Percentiles rank a stretch among this genome's conserved stretches.
Conservation (phyloP, 495 filamentous ascomycete genomes). For the Aspergillus nanangensis region DNA sequence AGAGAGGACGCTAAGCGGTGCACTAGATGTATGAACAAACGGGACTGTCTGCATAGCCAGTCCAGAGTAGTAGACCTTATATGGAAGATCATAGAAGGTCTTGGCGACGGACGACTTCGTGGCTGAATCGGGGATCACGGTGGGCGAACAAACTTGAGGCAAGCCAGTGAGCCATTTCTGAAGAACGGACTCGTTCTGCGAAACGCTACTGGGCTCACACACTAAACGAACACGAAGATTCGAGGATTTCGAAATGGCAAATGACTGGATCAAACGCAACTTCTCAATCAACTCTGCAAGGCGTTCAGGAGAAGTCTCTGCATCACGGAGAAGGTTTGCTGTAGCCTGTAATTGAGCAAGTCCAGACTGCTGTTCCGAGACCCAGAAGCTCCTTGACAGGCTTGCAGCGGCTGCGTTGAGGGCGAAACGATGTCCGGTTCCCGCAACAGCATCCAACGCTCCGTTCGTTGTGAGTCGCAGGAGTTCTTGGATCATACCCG, state of each 20-base stretch:
- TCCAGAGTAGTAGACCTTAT: slow-evolving; percentile 92
- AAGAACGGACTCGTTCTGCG: slow-evolving; percentile 68
- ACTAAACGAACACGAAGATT: slow-evolving; percentile 78
- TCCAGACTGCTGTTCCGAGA: slow-evolving; percentile 78
- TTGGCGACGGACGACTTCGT: slow-evolving; percentile 46
- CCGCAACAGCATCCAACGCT: slow-evolving; percentile 85
- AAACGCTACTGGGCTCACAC: slow-evolving; percentile 67
- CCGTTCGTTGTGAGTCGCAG: slow-evolving; percentile 81
- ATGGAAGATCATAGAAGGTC: slow-evolving; percentile 89
- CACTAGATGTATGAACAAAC: slow-evolving; percentile 69
- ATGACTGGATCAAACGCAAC: slow-evolving; percentile 78
- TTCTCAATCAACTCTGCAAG: slow-evolving; percentile 76
- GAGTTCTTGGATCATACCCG: slow-evolving; percentile 77
- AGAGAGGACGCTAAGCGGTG: slow-evolving; percentile 79
- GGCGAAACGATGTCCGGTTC: slow-evolving; percentile 81
- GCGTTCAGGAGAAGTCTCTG: slow-evolving; percentile 52
- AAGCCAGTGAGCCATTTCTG: slow-evolving; percentile 64
- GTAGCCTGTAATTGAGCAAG: slow-evolving; percentile 87
- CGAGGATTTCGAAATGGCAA: slow-evolving; percentile 56
- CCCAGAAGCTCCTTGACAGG: slow-evolving; percentile 62
- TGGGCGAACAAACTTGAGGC: slow-evolving; percentile 36
- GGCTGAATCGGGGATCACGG: slow-evolving; percentile 25
- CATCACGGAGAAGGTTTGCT: slow-evolving; percentile 53
- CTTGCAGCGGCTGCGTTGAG: slow-evolving; percentile 76
- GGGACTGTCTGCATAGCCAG: slow-evolving; percentile 78